These are phyloP conservation scores for Cyclotella baltica DNA, from an alignment of 108 stramenopile species.

Conservation along the genomic window DNA sequence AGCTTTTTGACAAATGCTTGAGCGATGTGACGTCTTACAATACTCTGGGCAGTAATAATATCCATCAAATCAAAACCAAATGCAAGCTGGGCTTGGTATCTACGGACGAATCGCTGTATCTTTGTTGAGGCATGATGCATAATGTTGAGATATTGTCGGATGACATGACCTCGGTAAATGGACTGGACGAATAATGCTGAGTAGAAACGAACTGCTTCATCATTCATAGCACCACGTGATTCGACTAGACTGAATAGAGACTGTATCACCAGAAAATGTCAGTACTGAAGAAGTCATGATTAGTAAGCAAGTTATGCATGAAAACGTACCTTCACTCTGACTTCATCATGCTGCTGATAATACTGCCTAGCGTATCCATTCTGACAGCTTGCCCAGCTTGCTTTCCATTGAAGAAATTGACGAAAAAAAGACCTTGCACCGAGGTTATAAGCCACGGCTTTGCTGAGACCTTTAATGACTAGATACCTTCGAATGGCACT, in stretches of 20 bases:
- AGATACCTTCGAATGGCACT: slow-evolving; percentile 23
- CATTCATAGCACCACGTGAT: slow-evolving; percentile 12
- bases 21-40: slow-evolving; percentile 50
- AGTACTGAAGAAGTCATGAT: slow-evolving; percentile 26
- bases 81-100: slow-evolving; percentile 51
- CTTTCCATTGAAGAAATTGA: slow-evolving; percentile 24
- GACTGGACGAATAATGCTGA: slow-evolving; percentile 26
- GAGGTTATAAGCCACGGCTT: not conserved
- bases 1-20: not conserved
- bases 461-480: slow-evolving; percentile 16
- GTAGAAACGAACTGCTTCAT: not conserved
- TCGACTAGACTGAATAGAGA: slow-evolving; percentile 9
- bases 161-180: slow-evolving; percentile 38
- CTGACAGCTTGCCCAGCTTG: too few relatives aligned
- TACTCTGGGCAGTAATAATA: slow-evolving; percentile 56
- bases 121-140: slow-evolving; percentile 42
- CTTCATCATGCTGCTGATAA: not conserved
- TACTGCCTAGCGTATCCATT: not conserved
- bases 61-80: slow-evolving; percentile 55
- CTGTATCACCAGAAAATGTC: not conserved
- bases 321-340: slow-evolving; percentile 6
- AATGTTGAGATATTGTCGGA: slow-evolving; percentile 15
- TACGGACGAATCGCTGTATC: slow-evolving; percentile 62
- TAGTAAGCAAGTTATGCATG: not conserved
- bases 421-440: not conserved